Evolutionary conservation across 176 grass and related monocot genomes (phyloP), one percentile per base, ranked within the genome.

Genomic region (Saccharum spontaneum): DNA sequence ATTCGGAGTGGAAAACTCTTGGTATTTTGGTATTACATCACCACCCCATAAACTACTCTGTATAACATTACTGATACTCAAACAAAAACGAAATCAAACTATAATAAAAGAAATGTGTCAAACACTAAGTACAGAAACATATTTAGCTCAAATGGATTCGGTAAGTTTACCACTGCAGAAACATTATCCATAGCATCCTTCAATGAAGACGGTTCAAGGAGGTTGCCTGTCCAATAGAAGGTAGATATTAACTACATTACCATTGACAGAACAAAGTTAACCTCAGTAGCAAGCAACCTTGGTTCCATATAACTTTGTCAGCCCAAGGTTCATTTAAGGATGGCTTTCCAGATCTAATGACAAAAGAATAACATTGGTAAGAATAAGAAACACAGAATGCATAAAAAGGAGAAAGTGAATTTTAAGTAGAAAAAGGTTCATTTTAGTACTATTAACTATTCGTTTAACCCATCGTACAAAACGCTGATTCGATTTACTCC

Each of bases 271-370:
- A 63, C 7, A 57, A 84, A 65, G 57, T 52, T 77, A 77, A 73
- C 72, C 75, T 81, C 71, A 64, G 69, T 45, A 73, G 59, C 45
- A 43, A 83, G 11, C 34, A 86, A 94, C 95, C 95, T 95, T 95
- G 81, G 50, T 93, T 86, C 95, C 95, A 98, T 83, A 83, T 79
- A 92, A 98, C 95, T 90, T 90, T 95, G 74, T 98, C 91, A 83
- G 83, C 85, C 95, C 95, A 98, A 40, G 87, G 80, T 89, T 91
- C 95, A 44, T 80, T 79, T 82, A 93, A 75, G 40, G 93, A 93
- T 80, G 95, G 87, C 85, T 89, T 98, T 77, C 95, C 93, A 92
- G 95, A 98, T 93, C 95, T 95, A 89, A 83, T 67, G 77, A 86
- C 44, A 86, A 87, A 79, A 64, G 79, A 59, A 39, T 7, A 76